These are phyloP conservation scores for Ogataea kodamae DNA, from an alignment of 805 yeast genomes.

Conservation along the genomic window DNA sequence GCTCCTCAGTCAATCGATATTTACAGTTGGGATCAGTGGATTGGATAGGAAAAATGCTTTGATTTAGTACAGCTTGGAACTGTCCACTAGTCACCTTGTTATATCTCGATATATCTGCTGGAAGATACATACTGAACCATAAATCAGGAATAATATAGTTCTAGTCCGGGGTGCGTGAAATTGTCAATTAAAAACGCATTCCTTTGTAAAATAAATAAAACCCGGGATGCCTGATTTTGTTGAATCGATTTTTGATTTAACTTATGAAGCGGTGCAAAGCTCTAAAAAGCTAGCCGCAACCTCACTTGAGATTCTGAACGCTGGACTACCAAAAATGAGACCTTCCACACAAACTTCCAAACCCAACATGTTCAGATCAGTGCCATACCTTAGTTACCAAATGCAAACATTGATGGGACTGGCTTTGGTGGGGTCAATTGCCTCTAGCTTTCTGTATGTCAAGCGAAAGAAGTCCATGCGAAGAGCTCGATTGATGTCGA, in stretches of 20 bases:
- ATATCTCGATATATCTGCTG: slow-evolving; percentile 29
- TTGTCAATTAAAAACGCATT: not conserved
- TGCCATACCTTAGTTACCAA: too few species aligned
- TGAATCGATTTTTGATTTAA: slow-evolving; percentile 20
- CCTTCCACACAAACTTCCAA: too few species aligned
- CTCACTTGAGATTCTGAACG: not conserved
- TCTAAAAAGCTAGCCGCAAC: slow-evolving; percentile 3
- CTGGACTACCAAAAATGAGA: too few species aligned
- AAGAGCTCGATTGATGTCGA: slow-evolving; percentile 57
- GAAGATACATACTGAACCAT: too few species aligned
- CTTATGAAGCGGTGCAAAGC: slow-evolving; percentile 6
- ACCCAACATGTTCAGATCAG: too few species aligned
- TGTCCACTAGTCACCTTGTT: slow-evolving; percentile 25
- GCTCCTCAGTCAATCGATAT: slow-evolving; percentile 27
- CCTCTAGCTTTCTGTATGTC: too few species aligned
- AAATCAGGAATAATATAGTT: too few species aligned
- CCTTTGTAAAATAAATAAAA: not conserved
- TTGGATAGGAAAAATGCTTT: slow-evolving; percentile 33
- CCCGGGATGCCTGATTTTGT: slow-evolving; percentile 22
- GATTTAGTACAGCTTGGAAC: slow-evolving; percentile 28
- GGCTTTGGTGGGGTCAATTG: too few species aligned
- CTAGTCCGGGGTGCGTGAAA: too few species aligned
- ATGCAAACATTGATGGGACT: too few species aligned
- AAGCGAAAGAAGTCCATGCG: too few species aligned
- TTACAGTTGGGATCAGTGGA: slow-evolving; percentile 34